Base-by-base conservation (phyloP, 2,329 filamentous ascomycete species). In the Alternaria dauci region DNA sequence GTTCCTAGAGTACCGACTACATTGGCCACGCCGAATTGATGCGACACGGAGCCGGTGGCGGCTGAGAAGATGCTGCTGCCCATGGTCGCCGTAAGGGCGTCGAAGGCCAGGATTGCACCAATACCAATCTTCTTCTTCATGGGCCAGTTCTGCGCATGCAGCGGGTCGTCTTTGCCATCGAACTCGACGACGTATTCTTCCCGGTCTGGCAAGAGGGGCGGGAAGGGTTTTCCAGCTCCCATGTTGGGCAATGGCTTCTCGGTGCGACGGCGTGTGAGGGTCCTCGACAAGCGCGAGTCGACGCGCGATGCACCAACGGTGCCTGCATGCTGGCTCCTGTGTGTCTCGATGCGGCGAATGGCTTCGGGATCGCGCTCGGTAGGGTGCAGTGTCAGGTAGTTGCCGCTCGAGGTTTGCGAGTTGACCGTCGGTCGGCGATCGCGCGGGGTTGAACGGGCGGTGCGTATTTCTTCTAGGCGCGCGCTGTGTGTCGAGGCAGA, bases 71-170 rank as follows among this genome's bases (percentile, higher is more conserved):
- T 80, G 56, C 76, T 79, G 43, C 75, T 79, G 0, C 89, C 87
- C 75, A 94, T 93, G 5, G 90, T 86, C 0, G 90, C 83, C 18
- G 87, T 86, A 69, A 93, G 81, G 14, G 91, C 92, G 44, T 90
- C 91, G 71, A 89, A 93, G 25, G 88, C 91, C 42, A 94, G 81
- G 68, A 93, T 88, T 41, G 84, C 83, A 20, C 88, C 87, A 1
- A 89, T 90, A 7, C 85, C 70, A 41, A 93, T 52, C 88, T 96
- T 97, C 82, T 91, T 94, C 72, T 82, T 87, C 62, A 91, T 77
- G 0, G 91, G 85, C 93, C 93, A 97, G 76, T 97, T 97, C 80
- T 95, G 91, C 0, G 93, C 89, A 78, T 97, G 93, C 63, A 94
- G 74, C 2, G 93, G 93, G 72, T 97, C 93, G 65, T 93, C 85